Evolutionary conservation across 352 stramenopile species (phyloP).

Genomic region (Pythium myriotylum): DNA sequence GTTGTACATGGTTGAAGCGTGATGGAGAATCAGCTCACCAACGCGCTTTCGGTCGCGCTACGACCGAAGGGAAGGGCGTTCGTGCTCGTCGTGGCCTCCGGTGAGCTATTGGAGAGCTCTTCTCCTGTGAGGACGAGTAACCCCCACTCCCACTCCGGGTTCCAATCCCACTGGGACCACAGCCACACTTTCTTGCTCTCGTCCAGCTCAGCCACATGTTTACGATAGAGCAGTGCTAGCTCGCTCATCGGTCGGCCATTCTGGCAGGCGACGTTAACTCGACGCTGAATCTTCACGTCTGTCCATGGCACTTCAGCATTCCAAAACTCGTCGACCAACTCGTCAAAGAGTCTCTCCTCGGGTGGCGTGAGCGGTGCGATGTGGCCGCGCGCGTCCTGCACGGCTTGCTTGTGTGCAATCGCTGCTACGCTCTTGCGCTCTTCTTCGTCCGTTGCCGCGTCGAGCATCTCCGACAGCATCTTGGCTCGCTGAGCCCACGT

Average conservation of each 20-base stretch:
- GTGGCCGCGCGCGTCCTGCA: slow-evolving; percentile 46
- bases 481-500: slow-evolving; percentile 64
- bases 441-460: slow-evolving; percentile 62
- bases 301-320: slow-evolving; percentile 62
- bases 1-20: slow-evolving; percentile 30
- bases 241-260: slow-evolving; percentile 36
- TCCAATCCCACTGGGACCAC: slow-evolving; percentile 29
- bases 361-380: slow-evolving; percentile 35
- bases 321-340: slow-evolving; percentile 71
- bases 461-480: slow-evolving; percentile 46
- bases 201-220: slow-evolving; percentile 24
- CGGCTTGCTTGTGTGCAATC: slow-evolving; percentile 38
- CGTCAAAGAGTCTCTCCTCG: slow-evolving; percentile 51
- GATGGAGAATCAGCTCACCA: not conserved
- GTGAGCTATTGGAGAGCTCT: not conserved
- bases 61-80: not conserved
- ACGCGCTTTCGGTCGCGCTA: slow-evolving; percentile 7
- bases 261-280: slow-evolving; percentile 21
- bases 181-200: slow-evolving; percentile 27
- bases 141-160: slow-evolving; percentile 33
- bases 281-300: slow-evolving; percentile 42
- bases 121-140: slow-evolving; percentile 12
- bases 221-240: slow-evolving; percentile 47
- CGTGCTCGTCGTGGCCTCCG: not conserved
- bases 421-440: slow-evolving; percentile 30